Conservation (phyloP, 2,329 filamentous ascomycete species). For the Zasmidium angulare region DNA sequence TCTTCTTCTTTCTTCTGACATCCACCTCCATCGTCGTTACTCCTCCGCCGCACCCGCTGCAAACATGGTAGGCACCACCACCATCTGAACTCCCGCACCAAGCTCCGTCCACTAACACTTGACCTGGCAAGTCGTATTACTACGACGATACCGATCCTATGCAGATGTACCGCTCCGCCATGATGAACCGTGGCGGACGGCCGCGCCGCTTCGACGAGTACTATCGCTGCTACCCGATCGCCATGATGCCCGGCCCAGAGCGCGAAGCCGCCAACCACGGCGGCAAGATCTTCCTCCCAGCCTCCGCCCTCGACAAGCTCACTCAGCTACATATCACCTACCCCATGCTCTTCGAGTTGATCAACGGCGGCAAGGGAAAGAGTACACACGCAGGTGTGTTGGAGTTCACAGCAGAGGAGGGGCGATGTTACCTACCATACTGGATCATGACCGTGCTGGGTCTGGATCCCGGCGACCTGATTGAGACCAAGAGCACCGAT, state of each 20-base stretch:
- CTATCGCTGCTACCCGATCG: slow-evolving; percentile 93
- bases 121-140: slow-evolving; percentile 29
- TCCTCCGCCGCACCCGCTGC: no score
- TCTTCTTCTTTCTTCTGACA: background rate
- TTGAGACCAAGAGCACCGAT: slow-evolving; percentile 93
- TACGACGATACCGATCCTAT: slow-evolving; percentile 56
- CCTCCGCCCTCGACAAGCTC: slow-evolving; percentile 93
- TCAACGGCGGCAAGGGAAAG: slow-evolving; percentile 77
- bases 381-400: slow-evolving; percentile 92
- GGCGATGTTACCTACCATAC: slow-evolving; percentile 90
- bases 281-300: slow-evolving; percentile 96
- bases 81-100: no score
- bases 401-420: slow-evolving; percentile 97
- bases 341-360: slow-evolving; percentile 93
- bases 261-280: slow-evolving; percentile 90
- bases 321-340: slow-evolving; percentile 95
- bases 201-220: slow-evolving; percentile 93
- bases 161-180: slow-evolving; percentile 54
- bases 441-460: slow-evolving; percentile 96
- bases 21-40: background rate
- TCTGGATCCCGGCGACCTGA: slow-evolving; percentile 87
- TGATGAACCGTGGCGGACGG: slow-evolving; percentile 52
- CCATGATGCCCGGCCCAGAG: slow-evolving; percentile 89
- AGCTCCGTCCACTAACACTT: no score
- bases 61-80: no score